Percentiles rank a stretch among this genome's conserved stretches.
These are phyloP conservation scores for Aspergillus clavatus DNA, from an alignment of 2,329 filamentous ascomycete species.

Conservation along the genomic window DNA sequence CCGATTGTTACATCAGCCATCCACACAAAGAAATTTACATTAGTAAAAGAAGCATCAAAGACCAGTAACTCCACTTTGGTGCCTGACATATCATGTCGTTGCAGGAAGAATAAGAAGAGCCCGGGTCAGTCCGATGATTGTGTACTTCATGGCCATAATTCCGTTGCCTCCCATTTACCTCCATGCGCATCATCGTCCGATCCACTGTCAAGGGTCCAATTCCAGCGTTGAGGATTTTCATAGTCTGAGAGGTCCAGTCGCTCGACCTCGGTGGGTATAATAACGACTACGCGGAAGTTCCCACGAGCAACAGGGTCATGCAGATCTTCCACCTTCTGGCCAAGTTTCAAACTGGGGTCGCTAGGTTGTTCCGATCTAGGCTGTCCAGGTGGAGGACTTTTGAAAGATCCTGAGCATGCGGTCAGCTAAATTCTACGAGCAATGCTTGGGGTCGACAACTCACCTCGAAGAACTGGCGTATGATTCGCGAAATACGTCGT, in stretches of 20 bases:
- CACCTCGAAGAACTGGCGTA: conserved; percentile 70
- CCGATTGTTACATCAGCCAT: not conserved
- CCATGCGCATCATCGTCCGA: conserved; percentile 33
- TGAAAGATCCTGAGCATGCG: conserved; percentile 55
- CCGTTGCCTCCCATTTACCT: conserved; percentile 59
- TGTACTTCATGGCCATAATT: conserved; percentile 60
- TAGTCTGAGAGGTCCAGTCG: conserved; percentile 66
- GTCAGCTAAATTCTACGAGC: conserved; percentile 4
- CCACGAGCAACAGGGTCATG: conserved; percentile 63
- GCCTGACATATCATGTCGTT: not conserved
- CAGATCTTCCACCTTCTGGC: conserved; percentile 65
- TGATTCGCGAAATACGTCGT: conserved; percentile 88
- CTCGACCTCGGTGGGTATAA: conserved; percentile 75
- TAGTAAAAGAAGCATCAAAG: not conserved
- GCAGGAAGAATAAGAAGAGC: not conserved
- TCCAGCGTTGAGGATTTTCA: conserved; percentile 58
- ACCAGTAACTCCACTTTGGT: not conserved
- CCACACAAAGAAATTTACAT: not conserved
- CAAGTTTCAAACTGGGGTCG: conserved; percentile 44
- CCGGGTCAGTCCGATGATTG: too few relatives aligned
- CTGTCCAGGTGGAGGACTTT: conserved; percentile 64
- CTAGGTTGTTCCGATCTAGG: conserved; percentile 51
- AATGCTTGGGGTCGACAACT: conserved; percentile 13
- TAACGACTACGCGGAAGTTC: conserved; percentile 83
- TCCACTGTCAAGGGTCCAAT: conserved; percentile 56